Percentiles rank a stretch among this genome's conserved stretches.
Conservation (phyloP, 306 rosid species). For the Inga leiocalycina region DNA sequence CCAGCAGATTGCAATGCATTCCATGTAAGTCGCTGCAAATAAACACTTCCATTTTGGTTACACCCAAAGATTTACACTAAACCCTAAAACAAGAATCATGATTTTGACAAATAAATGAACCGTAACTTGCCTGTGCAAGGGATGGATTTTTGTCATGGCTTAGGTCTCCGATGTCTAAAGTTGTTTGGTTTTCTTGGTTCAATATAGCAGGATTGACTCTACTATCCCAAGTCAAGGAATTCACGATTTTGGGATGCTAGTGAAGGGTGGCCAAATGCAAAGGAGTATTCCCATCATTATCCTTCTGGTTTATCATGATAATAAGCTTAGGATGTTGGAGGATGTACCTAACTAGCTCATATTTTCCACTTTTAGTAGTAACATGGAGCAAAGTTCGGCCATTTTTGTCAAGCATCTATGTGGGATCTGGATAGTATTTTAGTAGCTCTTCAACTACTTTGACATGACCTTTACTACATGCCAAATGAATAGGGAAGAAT, state of each 20-base stretch:
- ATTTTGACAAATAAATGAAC: background rate
- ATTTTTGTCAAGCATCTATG: constrained; percentile 6
- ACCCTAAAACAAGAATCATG: background rate
- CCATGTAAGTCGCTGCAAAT: constrained; percentile 34
- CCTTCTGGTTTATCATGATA: constrained; percentile 33
- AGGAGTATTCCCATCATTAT: constrained; percentile 25
- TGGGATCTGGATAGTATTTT: constrained; percentile 15
- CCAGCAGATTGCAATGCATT: constrained; percentile 31
- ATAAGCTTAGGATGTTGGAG: background rate
- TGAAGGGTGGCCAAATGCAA: constrained; percentile 35
- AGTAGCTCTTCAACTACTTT: constrained; percentile 17
- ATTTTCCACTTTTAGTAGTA: constrained; percentile 27
- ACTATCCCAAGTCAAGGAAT: constrained; percentile 8
- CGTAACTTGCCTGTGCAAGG: constrained; percentile 21
- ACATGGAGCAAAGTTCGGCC: constrained; percentile 28
- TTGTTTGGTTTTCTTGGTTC: background rate
- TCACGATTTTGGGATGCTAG: constrained; percentile 15
- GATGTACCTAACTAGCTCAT: constrained; percentile 5
- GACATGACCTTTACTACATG: constrained; percentile 9
- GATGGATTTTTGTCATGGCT: background rate
- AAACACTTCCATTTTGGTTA: background rate
- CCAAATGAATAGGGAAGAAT: constrained; percentile 32
- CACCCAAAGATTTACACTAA: background rate
- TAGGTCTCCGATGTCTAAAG: background rate
- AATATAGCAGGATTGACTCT: background rate